A percentile compares a stretch with the other conserved stretches of the same genome.
These are phyloP conservation scores for Fusarium poae DNA, from an alignment of 2,329 filamentous ascomycete genomes.

Conservation along the genomic window DNA sequence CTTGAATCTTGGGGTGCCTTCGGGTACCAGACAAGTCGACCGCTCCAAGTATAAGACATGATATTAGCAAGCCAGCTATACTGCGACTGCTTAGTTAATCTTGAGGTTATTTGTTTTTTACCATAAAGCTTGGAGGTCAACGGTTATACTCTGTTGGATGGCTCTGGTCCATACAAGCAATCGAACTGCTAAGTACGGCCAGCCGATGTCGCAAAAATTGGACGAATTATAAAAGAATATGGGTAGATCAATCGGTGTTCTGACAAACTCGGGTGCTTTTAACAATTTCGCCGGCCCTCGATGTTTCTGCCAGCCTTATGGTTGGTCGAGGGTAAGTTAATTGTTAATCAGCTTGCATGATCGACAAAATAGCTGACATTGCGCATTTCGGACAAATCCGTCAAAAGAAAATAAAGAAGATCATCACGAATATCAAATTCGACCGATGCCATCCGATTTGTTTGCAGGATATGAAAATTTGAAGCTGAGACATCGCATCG, in stretches of 20 bases:
- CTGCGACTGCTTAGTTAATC: too few relatives aligned
- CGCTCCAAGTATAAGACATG: too few relatives aligned
- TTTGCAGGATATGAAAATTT: neutral
- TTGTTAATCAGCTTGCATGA: conserved; percentile 1
- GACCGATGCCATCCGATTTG: neutral
- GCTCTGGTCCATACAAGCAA: neutral
- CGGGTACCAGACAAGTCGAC: too few relatives aligned
- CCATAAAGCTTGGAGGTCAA: too few relatives aligned
- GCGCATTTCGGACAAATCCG: conserved; percentile 20
- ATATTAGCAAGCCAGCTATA: too few relatives aligned
- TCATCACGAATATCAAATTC: neutral
- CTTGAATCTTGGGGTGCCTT: neutral
- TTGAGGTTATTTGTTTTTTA: too few relatives aligned
- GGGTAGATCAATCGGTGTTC: neutral
- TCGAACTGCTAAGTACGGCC: neutral
- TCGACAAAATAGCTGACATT: conserved; percentile 3
- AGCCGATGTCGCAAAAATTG: neutral
- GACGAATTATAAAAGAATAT: neutral
- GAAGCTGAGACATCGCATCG: conserved; percentile 8
- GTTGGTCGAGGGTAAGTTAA: conserved; percentile 20
- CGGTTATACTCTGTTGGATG: too few relatives aligned
- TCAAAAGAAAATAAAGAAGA: neutral
- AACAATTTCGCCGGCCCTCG: neutral
- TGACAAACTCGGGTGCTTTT: neutral
- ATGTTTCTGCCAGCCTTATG: neutral